Evolutionary conservation across 108 stramenopile species (phyloP), one percentile per base, ranked within the genome.

Genomic region (Skeletonema tropicum): DNA sequence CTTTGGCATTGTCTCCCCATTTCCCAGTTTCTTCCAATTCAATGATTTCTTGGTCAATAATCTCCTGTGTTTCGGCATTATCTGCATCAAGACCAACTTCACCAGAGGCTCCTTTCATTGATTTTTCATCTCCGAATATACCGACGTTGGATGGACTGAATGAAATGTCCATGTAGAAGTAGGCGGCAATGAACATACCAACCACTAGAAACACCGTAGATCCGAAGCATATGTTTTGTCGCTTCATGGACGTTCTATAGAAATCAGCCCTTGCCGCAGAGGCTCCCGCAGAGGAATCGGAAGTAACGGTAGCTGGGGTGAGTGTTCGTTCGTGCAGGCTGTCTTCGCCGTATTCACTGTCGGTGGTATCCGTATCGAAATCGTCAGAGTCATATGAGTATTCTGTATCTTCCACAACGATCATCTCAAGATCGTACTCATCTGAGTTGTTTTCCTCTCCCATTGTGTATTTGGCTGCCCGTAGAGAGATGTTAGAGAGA

Each of bases 211-310:
- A 25, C 30, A 83, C 17, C 23, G 57, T 58, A 0, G 77, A 60
- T 23, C 78, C 79, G 45, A 85, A 83, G 66, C 72, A 85, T n/a
- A 66, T 71, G 68, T 85, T 88, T 57, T 85, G 87, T 35, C 71
- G 68, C 25, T 66, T 41, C 58, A 78, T 46, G 14, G 66, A 64
- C 35, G 29, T 36, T 69, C 48, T 64, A 64, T 74, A 80, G 55
- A 52, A 66, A 10, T 48, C 48, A 39, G 19, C 14, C 23, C 36
- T 42, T 39, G 68, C 9, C 39, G 55, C 57, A 26, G 68, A 70
- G 11, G 52, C 32, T 39, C 57, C 9, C 39, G 55, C 57, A 15
- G 68, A 70, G 11, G 52, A 55, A n/a, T 55, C 23, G 35, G 38
- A 14, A 32, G 71, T 63, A 19, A 35, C 46, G 26, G 46, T 72